phyloP scores from a whole-genome alignment of 768 basidiomycete species.

The Rhodotorula diobovata region DNA sequence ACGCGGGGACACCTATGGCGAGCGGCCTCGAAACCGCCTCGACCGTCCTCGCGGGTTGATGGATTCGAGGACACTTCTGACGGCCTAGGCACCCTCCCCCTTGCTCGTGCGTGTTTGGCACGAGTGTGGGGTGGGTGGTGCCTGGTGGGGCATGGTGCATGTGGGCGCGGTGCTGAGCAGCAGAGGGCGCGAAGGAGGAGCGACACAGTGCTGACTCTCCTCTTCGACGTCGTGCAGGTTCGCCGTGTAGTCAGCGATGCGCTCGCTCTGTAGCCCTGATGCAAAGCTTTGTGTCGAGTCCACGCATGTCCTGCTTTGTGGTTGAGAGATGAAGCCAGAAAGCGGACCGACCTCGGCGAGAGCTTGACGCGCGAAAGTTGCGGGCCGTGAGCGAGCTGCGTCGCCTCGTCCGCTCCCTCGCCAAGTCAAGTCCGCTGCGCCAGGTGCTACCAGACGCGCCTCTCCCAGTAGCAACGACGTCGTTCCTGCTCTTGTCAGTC shows the following conservation, averaged over 20 bases:
- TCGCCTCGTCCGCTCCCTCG: no score
- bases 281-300: background rate
- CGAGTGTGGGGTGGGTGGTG: background rate
- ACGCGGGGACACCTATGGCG: background rate
- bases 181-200: no score
- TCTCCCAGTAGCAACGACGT: background rate
- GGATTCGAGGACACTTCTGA: slow-evolving; percentile 4
- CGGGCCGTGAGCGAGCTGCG: no score
- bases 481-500: slow-evolving; percentile 19
- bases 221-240: background rate
- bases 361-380: background rate
- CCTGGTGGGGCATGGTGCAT: background rate
- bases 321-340: background rate
- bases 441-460: background rate
- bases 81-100: background rate
- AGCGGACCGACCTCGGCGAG: background rate
- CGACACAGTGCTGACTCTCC: background rate
- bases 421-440: no score
- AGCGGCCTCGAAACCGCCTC: background rate
- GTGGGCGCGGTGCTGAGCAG: background rate
- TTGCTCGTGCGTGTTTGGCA: background rate
- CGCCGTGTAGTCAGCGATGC: background rate
- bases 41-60: background rate
- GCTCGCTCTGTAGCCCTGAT: background rate
- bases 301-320: background rate